Percentiles rank a stretch among this genome's conserved stretches.
Evolutionary conservation across 768 basidiomycete genomes (phyloP).

Genomic region (Amanita pallidorosea): DNA sequence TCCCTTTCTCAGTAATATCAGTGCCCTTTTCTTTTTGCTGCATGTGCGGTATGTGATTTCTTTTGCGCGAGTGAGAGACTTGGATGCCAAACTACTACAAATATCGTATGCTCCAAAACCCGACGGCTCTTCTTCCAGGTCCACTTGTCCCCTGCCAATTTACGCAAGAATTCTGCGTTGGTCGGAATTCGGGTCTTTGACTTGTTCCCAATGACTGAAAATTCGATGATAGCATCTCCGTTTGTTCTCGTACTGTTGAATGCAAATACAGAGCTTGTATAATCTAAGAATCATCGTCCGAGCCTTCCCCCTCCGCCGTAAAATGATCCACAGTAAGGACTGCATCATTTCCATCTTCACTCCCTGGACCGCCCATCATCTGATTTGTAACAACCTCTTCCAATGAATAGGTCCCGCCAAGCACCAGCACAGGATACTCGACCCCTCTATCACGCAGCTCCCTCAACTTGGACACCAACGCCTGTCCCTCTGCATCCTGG

Average conservation of each 20-base stretch:
- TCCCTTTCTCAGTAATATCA: too few species aligned
- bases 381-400: not conserved
- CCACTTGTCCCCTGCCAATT: slow-evolving; percentile 67
- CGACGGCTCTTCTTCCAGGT: too few species aligned
- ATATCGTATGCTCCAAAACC: too few species aligned
- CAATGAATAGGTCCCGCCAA: not conserved
- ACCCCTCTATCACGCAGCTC: not conserved
- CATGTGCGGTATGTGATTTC: too few species aligned
- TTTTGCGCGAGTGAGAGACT: too few species aligned
- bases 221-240: too few species aligned
- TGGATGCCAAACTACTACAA: too few species aligned
- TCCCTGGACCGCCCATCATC: not conserved
- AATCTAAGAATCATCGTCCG: not conserved
- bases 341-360: not conserved
- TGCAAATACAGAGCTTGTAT: too few species aligned
- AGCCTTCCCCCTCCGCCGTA: not conserved
- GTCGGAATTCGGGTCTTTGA: slow-evolving; percentile 29
- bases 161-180: slow-evolving; percentile 80
- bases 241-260: too few species aligned
- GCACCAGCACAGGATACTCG: slow-evolving; percentile 1
- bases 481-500: not conserved
- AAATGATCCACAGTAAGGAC: not conserved
- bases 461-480: not conserved
- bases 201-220: too few species aligned
- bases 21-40: too few species aligned